These are phyloP conservation scores for Noccaea bulbosa DNA, from an alignment of 345 rosid species.

Conservation along the genomic window DNA sequence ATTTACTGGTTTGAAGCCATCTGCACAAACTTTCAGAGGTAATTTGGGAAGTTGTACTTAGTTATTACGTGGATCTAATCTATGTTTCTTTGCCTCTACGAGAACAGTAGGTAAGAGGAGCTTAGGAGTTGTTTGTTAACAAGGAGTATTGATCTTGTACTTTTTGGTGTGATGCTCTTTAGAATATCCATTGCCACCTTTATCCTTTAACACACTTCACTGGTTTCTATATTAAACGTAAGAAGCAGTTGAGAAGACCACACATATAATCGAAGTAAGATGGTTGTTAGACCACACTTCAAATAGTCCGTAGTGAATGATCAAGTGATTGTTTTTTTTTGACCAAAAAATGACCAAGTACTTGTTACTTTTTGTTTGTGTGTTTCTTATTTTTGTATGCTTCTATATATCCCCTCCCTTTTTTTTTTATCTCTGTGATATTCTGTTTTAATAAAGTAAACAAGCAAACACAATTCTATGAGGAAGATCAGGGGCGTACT, in stretches of 20 bases:
- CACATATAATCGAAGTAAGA: conserved; percentile 11
- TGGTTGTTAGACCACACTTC: conserved; percentile 19
- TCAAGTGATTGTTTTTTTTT: not conserved
- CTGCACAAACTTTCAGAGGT: conserved; percentile 81
- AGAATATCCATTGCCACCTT: conserved; percentile 17
- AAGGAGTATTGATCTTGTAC: conserved; percentile 23
- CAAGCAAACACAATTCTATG: conserved; percentile 22
- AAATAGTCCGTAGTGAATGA: conserved; percentile 1
- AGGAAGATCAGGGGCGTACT: conserved; percentile 13
- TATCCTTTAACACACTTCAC: conserved; percentile 10
- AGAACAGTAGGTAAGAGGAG: conserved; percentile 24
- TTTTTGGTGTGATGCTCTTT: conserved; percentile 27
- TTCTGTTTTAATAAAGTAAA: conserved; percentile 8
- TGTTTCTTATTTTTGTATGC: conserved; percentile 5
- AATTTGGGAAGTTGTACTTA: conserved; percentile 32
- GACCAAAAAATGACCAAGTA: conserved; percentile 1
- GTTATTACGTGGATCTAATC: conserved; percentile 23
- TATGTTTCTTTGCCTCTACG: conserved; percentile 27
- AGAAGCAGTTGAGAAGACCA: conserved; percentile 19
- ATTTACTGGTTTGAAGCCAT: conserved; percentile 84
- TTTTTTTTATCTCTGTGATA: conserved; percentile 1
- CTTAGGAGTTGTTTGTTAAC: conserved; percentile 29
- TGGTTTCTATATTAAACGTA: conserved; percentile 22
- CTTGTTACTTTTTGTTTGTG: not conserved
- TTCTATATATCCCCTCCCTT: not conserved